Percentiles rank a stretch among this genome's conserved stretches.
Conservation (phyloP, 2,329 filamentous ascomycete species). For the Xylariomycetidae sp. region DNA sequence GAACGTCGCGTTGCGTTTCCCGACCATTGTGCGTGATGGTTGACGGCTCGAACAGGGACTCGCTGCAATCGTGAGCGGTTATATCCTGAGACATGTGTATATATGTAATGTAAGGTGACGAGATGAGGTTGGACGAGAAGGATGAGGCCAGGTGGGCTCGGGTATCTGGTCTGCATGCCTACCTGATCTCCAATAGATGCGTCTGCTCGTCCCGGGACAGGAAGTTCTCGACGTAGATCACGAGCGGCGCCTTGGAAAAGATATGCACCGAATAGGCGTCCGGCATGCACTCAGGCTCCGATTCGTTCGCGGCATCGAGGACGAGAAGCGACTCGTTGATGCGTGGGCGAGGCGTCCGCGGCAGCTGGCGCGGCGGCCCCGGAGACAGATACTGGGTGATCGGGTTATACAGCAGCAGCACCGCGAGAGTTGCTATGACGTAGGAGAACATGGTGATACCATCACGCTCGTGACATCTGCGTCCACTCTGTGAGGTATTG, state of each 20-base stretch:
- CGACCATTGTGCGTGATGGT: conserved; percentile 44
- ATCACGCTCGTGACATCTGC: no score
- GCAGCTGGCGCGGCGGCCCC: conserved; percentile 20
- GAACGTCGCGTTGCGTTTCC: conserved; percentile 32
- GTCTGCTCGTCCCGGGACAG: conserved; percentile 36
- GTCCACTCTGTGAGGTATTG: no score
- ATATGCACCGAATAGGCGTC: conserved; percentile 42
- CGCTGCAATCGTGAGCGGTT: no score
- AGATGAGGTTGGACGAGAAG: not conserved
- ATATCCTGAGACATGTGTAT: not conserved
- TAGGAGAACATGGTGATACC: conserved; percentile 40
- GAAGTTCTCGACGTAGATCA: conserved; percentile 49
- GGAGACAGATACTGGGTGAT: conserved; percentile 32
- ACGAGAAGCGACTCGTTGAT: conserved; percentile 48
- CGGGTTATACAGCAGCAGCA: conserved; percentile 39
- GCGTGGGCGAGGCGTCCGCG: conserved; percentile 36
- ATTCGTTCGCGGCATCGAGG: conserved; percentile 33
- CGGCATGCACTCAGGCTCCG: conserved; percentile 25
- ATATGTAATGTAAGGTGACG: not conserved
- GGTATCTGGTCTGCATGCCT: conserved; percentile 10
- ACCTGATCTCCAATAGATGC: conserved; percentile 48
- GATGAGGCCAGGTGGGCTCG: not conserved
- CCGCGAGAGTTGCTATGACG: conserved; percentile 34
- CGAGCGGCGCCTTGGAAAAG: conserved; percentile 42
- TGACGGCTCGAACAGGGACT: conserved; percentile 42